These are phyloP conservation scores for Monosporascus sp. DNA, from an alignment of 2,329 filamentous ascomycete genomes.

Conservation along the genomic window DNA sequence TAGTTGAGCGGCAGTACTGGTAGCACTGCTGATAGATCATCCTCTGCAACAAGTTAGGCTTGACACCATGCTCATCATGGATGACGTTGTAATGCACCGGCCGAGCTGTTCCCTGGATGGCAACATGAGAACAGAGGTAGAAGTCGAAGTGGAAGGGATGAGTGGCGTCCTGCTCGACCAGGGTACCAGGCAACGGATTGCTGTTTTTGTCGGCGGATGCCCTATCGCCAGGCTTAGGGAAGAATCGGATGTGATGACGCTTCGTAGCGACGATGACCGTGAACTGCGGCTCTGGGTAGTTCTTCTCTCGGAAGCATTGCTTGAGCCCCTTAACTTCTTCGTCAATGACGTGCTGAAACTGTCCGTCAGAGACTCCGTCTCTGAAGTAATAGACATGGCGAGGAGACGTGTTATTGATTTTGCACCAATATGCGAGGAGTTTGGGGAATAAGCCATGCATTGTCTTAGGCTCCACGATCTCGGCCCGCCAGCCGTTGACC, in stretches of 20 bases:
- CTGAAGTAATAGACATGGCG: constrained; percentile 85
- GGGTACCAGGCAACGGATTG: constrained; percentile 79
- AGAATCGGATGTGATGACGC: constrained; percentile 90
- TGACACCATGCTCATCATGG: constrained; percentile 69
- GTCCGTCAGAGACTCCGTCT: constrained; percentile 84
- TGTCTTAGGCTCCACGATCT: constrained; percentile 69
- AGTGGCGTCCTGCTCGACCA: constrained; percentile 87
- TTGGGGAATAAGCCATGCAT: constrained; percentile 61
- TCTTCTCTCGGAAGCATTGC: constrained; percentile 42
- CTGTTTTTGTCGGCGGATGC: constrained; percentile 62
- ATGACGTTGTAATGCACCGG: constrained; percentile 92
- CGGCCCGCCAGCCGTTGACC: constrained; percentile 76
- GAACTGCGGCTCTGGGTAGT: constrained; percentile 53
- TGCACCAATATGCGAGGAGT: constrained; percentile 61
- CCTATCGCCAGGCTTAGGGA: constrained; percentile 57
- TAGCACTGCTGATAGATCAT: constrained; percentile 96
- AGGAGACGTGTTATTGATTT: constrained; percentile 52
- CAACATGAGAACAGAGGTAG: constrained; percentile 58
- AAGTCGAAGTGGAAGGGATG: constrained; percentile 91
- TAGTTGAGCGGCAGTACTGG: constrained; percentile 87
- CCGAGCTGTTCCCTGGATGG: constrained; percentile 89
- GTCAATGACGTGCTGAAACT: constrained; percentile 75
- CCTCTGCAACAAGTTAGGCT: constrained; percentile 67
- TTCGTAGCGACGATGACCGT: constrained; percentile 88
- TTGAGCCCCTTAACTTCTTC: constrained; percentile 74